Conservation (phyloP, 352 stramenopile genomes). For the Phytophthora sp. region DNA sequence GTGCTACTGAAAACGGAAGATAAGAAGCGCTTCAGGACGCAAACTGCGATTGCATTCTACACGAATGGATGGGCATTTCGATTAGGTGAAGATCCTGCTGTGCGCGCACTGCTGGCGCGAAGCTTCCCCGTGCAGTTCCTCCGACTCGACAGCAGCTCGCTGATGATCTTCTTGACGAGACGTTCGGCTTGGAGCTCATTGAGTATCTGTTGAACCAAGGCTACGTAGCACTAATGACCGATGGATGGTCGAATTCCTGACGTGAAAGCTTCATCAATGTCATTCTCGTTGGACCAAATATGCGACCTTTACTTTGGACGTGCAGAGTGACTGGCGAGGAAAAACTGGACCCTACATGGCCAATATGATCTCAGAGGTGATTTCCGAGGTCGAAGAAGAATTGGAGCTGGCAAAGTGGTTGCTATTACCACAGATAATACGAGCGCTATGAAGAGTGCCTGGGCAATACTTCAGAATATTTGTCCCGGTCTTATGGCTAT, state of each 20-base stretch:
- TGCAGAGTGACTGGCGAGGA: slow-evolving; percentile 4
- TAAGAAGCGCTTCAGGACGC: neutral
- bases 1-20: neutral
- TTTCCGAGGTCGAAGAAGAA: slow-evolving; percentile 12
- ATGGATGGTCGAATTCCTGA: too few species aligned
- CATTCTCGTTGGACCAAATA: too few species aligned
- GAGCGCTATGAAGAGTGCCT: slow-evolving; percentile 14
- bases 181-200: too few species aligned
- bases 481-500: neutral
- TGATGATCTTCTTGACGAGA: too few species aligned
- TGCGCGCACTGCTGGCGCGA: too few species aligned
- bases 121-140: too few species aligned
- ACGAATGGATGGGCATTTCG: neutral
- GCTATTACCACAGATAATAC: slow-evolving; percentile 11
- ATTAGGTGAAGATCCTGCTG: neutral
- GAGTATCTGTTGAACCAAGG: too few species aligned
- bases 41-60: neutral
- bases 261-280: too few species aligned
- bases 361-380: slow-evolving; percentile 8
- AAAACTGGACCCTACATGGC: slow-evolving; percentile 8
- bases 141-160: too few species aligned
- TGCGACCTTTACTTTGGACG: too few species aligned
- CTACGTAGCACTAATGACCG: too few species aligned
- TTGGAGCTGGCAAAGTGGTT: slow-evolving; percentile 5
- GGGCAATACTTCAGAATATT: neutral